A percentile compares a stretch with the other conserved stretches of the same genome.
Evolutionary conservation across 2,329 filamentous ascomycete genomes (phyloP).

Genomic region (Fusarium denticulatum): DNA sequence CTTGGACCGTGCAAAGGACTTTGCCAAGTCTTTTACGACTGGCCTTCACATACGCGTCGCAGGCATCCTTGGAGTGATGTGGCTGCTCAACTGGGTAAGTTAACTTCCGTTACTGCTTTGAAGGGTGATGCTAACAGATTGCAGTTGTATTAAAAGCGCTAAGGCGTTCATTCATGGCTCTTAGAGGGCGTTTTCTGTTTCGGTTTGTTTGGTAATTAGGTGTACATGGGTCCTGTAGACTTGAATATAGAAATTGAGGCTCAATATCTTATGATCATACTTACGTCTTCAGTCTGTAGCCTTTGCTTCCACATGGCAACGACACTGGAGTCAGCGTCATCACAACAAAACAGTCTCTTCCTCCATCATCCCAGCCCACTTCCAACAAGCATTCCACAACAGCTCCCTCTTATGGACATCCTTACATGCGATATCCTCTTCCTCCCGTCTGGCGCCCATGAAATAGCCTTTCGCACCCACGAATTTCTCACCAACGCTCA

Average conservation of each 20-base stretch:
- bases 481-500: slow-evolving; percentile 21
- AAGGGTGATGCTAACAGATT: neutral
- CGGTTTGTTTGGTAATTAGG: neutral
- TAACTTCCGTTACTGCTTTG: accelerated
- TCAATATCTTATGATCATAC: neutral
- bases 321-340: neutral
- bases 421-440: neutral
- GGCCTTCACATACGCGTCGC: slow-evolving; percentile 25
- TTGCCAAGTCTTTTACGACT: neutral
- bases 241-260: neutral
- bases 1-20: slow-evolving; percentile 2
- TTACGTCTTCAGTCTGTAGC: too few species aligned
- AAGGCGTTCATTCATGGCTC: neutral
- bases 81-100: slow-evolving; percentile 42
- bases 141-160: slow-evolving; percentile 31
- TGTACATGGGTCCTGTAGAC: neutral
- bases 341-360: slow-evolving; percentile 19
- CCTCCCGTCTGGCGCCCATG: neutral
- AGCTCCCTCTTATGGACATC: neutral
- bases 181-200: neutral
- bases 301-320: too few species aligned
- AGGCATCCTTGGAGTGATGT: slow-evolving; percentile 33
- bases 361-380: slow-evolving; percentile 15
- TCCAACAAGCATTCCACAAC: slow-evolving; percentile 35
- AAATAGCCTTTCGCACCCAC: slow-evolving; percentile 16